phyloP scores from a whole-genome alignment of 805 yeast species.

The Dipodascus albidus region DNA sequence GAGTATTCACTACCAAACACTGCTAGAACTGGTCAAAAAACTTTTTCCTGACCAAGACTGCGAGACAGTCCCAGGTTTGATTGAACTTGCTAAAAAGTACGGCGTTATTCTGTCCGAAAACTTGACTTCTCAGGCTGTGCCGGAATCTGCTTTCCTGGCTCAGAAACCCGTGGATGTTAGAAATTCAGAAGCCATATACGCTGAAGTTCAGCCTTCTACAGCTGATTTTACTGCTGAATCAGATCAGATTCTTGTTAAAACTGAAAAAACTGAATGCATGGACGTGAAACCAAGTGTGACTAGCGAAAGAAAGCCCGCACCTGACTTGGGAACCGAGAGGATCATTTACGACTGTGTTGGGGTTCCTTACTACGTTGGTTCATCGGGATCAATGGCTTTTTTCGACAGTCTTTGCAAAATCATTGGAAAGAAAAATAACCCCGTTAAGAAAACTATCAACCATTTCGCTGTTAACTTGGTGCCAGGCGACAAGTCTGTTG shows the following conservation, averaged over 20 bases:
- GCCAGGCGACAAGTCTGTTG: not conserved
- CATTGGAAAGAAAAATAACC: not conserved
- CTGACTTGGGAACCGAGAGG: not conserved
- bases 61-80: not conserved
- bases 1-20: not conserved
- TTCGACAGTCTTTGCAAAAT: slow-evolving; percentile 1
- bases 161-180: not conserved
- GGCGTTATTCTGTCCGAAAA: not conserved
- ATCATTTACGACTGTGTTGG: not conserved
- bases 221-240: not conserved
- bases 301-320: not conserved
- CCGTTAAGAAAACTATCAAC: not conserved
- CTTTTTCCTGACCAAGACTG: not conserved
- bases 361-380: not conserved
- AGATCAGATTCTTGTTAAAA: not conserved
- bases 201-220: not conserved
- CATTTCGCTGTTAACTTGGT: not conserved
- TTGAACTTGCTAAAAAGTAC: not conserved
- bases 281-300: no score
- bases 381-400: slow-evolving; percentile 1
- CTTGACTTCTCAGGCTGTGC: not conserved
- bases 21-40: slow-evolving; percentile 1
- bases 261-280: not conserved
- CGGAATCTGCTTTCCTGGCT: not conserved
- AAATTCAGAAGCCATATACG: not conserved